Evolutionary conservation across 2,329 filamentous ascomycete genomes (phyloP), one percentile per base, ranked within the genome.

Genomic region (Scorias spongiosa): DNA sequence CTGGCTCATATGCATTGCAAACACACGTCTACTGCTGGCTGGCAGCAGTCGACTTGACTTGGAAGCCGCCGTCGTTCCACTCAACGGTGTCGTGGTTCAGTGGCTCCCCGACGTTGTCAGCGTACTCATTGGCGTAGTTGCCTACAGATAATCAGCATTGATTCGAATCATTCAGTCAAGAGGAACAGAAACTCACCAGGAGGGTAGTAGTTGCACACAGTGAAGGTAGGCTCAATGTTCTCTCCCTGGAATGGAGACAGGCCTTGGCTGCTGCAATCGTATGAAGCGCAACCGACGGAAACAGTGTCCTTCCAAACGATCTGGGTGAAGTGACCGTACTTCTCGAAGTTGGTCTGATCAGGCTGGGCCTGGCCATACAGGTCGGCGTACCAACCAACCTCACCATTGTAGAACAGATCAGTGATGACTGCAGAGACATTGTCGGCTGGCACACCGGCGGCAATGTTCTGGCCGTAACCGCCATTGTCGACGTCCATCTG

Each of bases 401-500:
- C 86, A 55, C 75, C 75, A 62, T 91, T 85, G 75, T 95, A 95
- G 85, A 91, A 95, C 66, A 81, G 71, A 60, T 89, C 75, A 56
- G 79, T 84, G 59, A 89, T 79, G 52, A 81, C 78, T 50, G 74
- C 69, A 43, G 77, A 76, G 49, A 84, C 70, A 40, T 78, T 73
- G 47, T 62, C 64, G n/a, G 66, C 60, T 2, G 63, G 57, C 47
- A 75, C 71, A 51, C 80, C 70, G 48, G 80, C 79, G 57, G 84
- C 89, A 46, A 96, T 80, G 74, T 96, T 98, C 69, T 98, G 91
- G 38, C 91, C 91, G 58, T 91, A 93, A 39, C 73, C 70, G 44
- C 76, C 77, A 42, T 67, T 70, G 49, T n/a, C 43, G 26, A 69
- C 78, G 68, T 75, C 85, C 80, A 76, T 76, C 62, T 88, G 74